Evolutionary conservation across 306 rosid genomes (phyloP).

Genomic region (Quercus mongolica): DNA sequence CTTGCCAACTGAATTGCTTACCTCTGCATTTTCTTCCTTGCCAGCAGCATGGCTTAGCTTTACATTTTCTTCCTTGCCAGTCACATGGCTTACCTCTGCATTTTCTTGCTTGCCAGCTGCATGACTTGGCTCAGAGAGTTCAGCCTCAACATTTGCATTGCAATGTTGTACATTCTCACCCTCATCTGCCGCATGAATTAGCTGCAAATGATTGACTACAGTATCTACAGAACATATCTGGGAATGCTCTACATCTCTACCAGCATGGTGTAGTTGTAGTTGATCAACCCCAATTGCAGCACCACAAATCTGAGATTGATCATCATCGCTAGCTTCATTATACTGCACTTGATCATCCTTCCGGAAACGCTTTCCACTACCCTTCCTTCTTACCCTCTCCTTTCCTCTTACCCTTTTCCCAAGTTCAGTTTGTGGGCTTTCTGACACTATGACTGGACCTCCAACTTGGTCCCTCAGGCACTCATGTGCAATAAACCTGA

Average conservation of each 20-base stretch:
- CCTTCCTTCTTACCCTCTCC: conserved; percentile 91
- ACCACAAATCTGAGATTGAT: conserved; percentile 68
- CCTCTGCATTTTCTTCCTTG: conserved; percentile 57
- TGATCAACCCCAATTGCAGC: conserved; percentile 57
- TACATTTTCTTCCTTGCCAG: conserved; percentile 33
- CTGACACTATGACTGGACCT: conserved; percentile 58
- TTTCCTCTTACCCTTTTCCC: conserved; percentile 93
- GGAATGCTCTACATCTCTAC: conserved; percentile 52
- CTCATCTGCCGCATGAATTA: conserved; percentile 50
- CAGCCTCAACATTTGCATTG: conserved; percentile 50
- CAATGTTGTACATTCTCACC: conserved; percentile 54
- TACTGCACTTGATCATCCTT: conserved; percentile 67
- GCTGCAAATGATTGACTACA: conserved; percentile 42
- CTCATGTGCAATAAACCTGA: conserved; percentile 80
- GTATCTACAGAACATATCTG: conserved; percentile 49
- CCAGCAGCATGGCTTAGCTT: conserved; percentile 45
- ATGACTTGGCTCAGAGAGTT: conserved; percentile 52
- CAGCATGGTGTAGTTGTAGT: conserved; percentile 41
- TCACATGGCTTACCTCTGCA: conserved; percentile 35
- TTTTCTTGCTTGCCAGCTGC: conserved; percentile 37
- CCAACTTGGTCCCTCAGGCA: conserved; percentile 95
- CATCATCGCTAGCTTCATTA: conserved; percentile 65
- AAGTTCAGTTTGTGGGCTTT: conserved; percentile 50
- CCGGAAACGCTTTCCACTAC: conserved; percentile 67
- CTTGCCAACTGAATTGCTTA: conserved; percentile 40